phyloP scores from a whole-genome alignment of 2,329 filamentous ascomycete genomes.

The Fusarium sp. region DNA sequence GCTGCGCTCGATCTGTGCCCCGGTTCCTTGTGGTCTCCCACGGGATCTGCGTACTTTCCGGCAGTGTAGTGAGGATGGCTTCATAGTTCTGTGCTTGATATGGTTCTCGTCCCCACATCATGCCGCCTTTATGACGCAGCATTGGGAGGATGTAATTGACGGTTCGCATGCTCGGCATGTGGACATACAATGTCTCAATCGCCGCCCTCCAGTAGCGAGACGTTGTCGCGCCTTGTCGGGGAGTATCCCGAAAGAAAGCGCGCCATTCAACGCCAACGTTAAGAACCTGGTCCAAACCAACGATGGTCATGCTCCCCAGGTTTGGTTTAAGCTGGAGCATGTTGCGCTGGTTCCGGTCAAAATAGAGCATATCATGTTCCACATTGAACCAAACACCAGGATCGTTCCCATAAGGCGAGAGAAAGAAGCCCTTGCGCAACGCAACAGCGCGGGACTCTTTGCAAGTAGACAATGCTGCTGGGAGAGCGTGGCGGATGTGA shows the following conservation, averaged over 20 bases:
- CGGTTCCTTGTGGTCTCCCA: slow-evolving; percentile 36
- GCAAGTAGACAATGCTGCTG: slow-evolving; percentile 37
- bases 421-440: slow-evolving; percentile 42
- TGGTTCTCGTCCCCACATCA: slow-evolving; percentile 45
- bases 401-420: slow-evolving; percentile 19
- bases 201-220: slow-evolving; percentile 35
- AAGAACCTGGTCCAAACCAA: slow-evolving; percentile 40
- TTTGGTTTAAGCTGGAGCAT: slow-evolving; percentile 25
- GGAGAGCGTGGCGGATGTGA: slow-evolving; percentile 36
- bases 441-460: slow-evolving; percentile 44
- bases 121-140: slow-evolving; percentile 41
- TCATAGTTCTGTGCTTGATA: slow-evolving; percentile 31
- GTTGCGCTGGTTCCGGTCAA: slow-evolving; percentile 43
- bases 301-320: slow-evolving; percentile 18
- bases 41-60: slow-evolving; percentile 36
- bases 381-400: slow-evolving; percentile 44
- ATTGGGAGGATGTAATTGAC: slow-evolving; percentile 45
- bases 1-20: background rate
- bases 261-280: slow-evolving; percentile 48
- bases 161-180: slow-evolving; percentile 39
- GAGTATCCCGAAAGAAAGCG: slow-evolving; percentile 43
- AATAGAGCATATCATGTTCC: slow-evolving; percentile 44
- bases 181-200: slow-evolving; percentile 34
- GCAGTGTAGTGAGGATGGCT: slow-evolving; percentile 35
- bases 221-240: slow-evolving; percentile 39